Evolutionary conservation across 1,139 yeast species (phyloP).

Genomic region (Debaryomycetaceae sp.): DNA sequence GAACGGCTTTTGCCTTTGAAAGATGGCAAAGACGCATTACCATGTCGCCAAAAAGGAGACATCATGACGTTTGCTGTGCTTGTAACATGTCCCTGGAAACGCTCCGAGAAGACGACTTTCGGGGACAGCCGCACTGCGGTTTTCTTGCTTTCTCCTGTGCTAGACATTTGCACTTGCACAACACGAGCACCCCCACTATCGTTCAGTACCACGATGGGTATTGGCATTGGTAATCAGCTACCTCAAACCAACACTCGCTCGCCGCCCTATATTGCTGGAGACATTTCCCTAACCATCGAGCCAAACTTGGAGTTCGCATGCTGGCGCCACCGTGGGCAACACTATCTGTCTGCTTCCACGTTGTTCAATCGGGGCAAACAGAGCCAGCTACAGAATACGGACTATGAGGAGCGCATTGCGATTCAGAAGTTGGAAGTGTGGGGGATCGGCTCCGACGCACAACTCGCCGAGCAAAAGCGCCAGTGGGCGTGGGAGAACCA

Average conservation of each 20-base stretch:
- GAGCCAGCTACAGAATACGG: slow-evolving; percentile 8
- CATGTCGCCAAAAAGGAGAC: slow-evolving; percentile 17
- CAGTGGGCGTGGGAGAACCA: slow-evolving; percentile 89
- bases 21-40: slow-evolving; percentile 20
- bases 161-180: too few species aligned
- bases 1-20: slow-evolving; percentile 41
- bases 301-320: slow-evolving; percentile 69
- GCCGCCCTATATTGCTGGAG: slow-evolving; percentile 57
- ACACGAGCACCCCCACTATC: too few species aligned
- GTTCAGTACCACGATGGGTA: slow-evolving; percentile 39
- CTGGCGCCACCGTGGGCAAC: slow-evolving; percentile 46
- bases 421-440: slow-evolving; percentile 78
- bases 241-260: slow-evolving; percentile 4
- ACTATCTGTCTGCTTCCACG: slow-evolving; percentile 15
- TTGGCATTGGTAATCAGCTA: slow-evolving; percentile 58
- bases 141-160: slow-evolving; percentile 56
- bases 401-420: slow-evolving; percentile 61
- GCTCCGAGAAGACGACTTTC: slow-evolving; percentile 61
- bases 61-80: slow-evolving; percentile 50
- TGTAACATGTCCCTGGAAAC: slow-evolving; percentile 64
- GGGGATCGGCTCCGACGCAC: slow-evolving; percentile 79
- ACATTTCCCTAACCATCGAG: slow-evolving; percentile 71
- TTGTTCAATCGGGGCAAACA: slow-evolving; percentile 6
- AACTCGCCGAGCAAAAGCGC: slow-evolving; percentile 62
- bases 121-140: slow-evolving; percentile 49